These are phyloP conservation scores for Trifolium subterraneum DNA, from an alignment of 306 rosid genomes.

Conservation along the genomic window DNA sequence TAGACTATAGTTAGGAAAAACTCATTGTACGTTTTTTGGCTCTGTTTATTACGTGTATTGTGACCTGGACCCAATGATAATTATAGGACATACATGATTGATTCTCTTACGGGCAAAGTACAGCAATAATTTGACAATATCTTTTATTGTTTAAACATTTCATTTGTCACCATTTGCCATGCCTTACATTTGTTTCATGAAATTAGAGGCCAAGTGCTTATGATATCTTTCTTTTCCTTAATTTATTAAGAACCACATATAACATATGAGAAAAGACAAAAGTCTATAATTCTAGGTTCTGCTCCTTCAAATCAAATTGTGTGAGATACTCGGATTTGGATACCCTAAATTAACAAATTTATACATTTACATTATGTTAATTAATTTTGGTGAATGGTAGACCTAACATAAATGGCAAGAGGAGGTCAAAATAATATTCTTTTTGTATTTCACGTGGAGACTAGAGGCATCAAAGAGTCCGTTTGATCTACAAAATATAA, in stretches of 20 bases:
- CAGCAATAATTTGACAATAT: not conserved
- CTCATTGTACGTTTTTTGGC: not conserved
- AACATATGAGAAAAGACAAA: conserved; percentile 53
- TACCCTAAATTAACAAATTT: too few relatives aligned
- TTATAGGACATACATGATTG: not conserved
- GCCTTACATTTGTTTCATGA: conserved; percentile 25
- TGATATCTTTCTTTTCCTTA: conserved; percentile 30
- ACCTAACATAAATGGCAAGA: too few relatives aligned
- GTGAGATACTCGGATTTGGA: not conserved
- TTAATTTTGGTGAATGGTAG: too few relatives aligned
- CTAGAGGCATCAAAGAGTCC: too few relatives aligned
- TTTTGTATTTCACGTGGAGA: too few relatives aligned
- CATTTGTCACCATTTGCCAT: conserved; percentile 15
- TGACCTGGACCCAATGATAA: not conserved
- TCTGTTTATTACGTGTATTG: not conserved
- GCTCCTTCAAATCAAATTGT: conserved; percentile 47
- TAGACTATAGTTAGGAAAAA: too few relatives aligned
- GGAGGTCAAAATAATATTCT: too few relatives aligned
- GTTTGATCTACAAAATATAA: too few relatives aligned
- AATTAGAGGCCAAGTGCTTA: conserved; percentile 23
- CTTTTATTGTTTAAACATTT: conserved; percentile 14
- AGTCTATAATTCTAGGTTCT: conserved; percentile 39
- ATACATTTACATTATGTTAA: too few relatives aligned
- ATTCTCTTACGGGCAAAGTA: conserved; percentile 1
- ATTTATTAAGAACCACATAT: conserved; percentile 59